Base-by-base conservation (phyloP, 331 rosid species). In the Saraca asoca region DNA sequence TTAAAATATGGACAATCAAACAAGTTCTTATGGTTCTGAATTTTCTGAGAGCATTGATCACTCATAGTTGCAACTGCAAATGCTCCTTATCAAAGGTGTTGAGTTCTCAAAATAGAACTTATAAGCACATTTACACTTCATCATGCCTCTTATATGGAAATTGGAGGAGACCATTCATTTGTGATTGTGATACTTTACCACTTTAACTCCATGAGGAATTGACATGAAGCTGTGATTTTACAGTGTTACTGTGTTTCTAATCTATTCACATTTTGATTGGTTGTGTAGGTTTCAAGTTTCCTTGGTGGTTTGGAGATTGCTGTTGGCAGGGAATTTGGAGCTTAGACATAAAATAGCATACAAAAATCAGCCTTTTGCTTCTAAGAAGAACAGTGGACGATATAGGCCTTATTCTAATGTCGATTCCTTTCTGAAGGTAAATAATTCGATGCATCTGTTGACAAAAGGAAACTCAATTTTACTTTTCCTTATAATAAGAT, bases 391-490 rank as follows among this genome's bases (percentile, higher is more conserved):
- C 68, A 66, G 79, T 12, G 80, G 82, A 62, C 79, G 75, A 58
- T 83, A 83, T 48, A 79, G 69, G 65, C 87, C 87, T 18, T 77
- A 80, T 69, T 80, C 82, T 12, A 76, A 76, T 80, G 82, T 80
- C 13, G 85, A 80, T 69, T 80, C 82, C 33, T 83, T 83, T 71
- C 62, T 83, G 13, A 83, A 83, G 82, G 87, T 83, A 62, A 59
- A 7, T 50, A 29, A 13, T 60, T 63, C 13, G 14, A 60, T 38
- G 41, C 41, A 33, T 37, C 41, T 13, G n/a, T n/a, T n/a, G n/a
- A n/a, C n/a, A n/a, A n/a, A n/a, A n/a, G n/a, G n/a, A n/a, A n/a
- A n/a, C n/a, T n/a, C n/a, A n/a, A n/a, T n/a, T n/a, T n/a, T n/a
- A n/a, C n/a, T n/a, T n/a, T n/a, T n/a, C n/a, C n/a, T n/a, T n/a